A percentile compares a stretch with the other conserved stretches of the same genome.
phyloP scores from a whole-genome alignment of 352 stramenopile genomes.

The Pythium sp. region DNA sequence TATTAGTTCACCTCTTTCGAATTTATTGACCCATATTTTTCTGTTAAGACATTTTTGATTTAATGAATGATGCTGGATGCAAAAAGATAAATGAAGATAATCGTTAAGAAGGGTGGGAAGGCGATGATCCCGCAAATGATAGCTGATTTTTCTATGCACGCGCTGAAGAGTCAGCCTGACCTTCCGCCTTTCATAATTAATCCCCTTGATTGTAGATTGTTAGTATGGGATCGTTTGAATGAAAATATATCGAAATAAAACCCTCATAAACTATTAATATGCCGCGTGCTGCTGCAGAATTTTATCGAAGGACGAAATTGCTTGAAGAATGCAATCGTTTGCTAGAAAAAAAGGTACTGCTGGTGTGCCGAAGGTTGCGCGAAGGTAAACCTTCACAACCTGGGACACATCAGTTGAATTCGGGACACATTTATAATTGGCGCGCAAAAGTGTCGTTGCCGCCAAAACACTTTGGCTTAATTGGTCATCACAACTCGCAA shows the following conservation, averaged over 20 bases:
- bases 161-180: constrained; percentile 6
- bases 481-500: not conserved
- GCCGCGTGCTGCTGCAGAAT: not conserved
- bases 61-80: not conserved
- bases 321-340: too few relatives aligned
- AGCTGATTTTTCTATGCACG: constrained; percentile 9
- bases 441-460: not conserved
- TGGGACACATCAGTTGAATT: too few relatives aligned
- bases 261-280: not conserved
- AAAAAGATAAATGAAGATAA: not conserved
- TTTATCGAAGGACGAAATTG: not conserved
- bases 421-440: not conserved
- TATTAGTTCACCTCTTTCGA: not conserved
- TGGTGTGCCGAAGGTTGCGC: too few relatives aligned
- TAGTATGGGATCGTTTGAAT: not conserved
- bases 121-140: not conserved
- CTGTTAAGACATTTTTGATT: not conserved
- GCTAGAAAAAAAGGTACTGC: too few relatives aligned
- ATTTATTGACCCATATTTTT: not conserved
- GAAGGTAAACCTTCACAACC: too few relatives aligned
- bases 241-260: not conserved
- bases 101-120: not conserved
- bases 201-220: not conserved
- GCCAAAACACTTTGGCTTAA: not conserved
- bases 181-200: not conserved